Percentiles rank a stretch among this genome's conserved stretches.
These are phyloP conservation scores for Mesembryanthemum crystallinum DNA, from an alignment of 148 eudicot genomes.

Conservation along the genomic window DNA sequence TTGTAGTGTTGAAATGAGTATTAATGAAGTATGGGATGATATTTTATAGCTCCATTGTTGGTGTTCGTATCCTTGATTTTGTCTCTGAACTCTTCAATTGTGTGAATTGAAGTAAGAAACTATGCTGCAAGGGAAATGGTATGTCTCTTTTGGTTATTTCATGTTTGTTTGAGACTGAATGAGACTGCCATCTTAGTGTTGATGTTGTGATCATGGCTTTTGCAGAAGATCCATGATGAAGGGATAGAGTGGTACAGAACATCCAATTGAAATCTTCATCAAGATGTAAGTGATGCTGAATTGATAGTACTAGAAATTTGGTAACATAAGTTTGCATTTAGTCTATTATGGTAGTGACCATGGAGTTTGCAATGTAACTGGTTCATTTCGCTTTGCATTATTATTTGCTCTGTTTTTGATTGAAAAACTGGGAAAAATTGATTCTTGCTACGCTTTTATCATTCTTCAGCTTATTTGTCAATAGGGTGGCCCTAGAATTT, in stretches of 20 bases:
- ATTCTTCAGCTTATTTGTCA: background rate
- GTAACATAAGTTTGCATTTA: background rate
- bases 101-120: background rate
- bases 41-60: slow-evolving; percentile 13
- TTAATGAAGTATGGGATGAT: slow-evolving; percentile 17
- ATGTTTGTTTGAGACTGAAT: background rate
- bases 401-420: background rate
- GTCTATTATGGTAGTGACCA: background rate
- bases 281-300: slow-evolving; percentile 14
- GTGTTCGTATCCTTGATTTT: too few species aligned
- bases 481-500: too few species aligned
- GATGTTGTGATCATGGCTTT: background rate
- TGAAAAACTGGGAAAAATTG: background rate
- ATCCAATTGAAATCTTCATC: background rate
- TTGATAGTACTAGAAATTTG: background rate
- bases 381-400: too few species aligned
- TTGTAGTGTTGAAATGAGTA: slow-evolving; percentile 20
- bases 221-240: background rate
- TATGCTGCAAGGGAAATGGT: slow-evolving; percentile 1
- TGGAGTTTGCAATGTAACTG: background rate
- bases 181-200: background rate
- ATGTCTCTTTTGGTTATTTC: background rate
- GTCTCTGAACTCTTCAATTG: too few species aligned
- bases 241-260: background rate
- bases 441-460: background rate